Evolutionary conservation across 148 eudicot species (phyloP).

Genomic region (Oxyria digyna): DNA sequence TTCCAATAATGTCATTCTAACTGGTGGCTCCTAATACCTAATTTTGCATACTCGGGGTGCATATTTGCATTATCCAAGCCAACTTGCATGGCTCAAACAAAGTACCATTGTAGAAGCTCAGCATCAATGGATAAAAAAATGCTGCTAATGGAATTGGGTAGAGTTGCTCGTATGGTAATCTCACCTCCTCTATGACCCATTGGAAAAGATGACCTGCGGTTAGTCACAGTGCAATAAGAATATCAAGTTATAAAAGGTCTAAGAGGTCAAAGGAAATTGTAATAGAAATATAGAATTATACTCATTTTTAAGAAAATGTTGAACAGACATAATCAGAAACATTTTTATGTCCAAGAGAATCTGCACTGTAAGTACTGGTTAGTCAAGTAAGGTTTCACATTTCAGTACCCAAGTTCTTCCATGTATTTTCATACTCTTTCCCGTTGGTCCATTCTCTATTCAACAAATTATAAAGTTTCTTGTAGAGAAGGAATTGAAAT

Average conservation of each 20-base stretch:
- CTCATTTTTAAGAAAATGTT: no score
- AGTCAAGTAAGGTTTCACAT: neutral
- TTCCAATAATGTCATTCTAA: no score
- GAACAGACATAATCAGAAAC: no score
- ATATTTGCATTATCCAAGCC: no score
- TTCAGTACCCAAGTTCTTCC: neutral
- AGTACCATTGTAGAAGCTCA: no score
- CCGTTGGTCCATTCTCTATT: neutral
- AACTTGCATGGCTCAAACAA: no score
- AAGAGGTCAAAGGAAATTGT: neutral
- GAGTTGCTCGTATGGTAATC: slow-evolving; percentile 5
- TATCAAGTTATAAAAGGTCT: slow-evolving; percentile 1
- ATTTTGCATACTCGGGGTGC: no score
- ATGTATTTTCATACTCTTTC: no score
- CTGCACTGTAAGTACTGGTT: neutral
- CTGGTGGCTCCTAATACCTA: no score
- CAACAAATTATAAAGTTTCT: neutral
- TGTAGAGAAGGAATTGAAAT: neutral
- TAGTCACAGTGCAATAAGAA: neutral
- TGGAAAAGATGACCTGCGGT: slow-evolving; percentile 9
- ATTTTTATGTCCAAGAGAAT: neutral
- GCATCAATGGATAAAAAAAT: no score
- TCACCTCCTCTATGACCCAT: slow-evolving; percentile 19
- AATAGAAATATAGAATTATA: neutral
- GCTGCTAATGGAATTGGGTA: no score